Conservation (phyloP, 352 stramenopile genomes). For the Globisporangium iwayamae region DNA sequence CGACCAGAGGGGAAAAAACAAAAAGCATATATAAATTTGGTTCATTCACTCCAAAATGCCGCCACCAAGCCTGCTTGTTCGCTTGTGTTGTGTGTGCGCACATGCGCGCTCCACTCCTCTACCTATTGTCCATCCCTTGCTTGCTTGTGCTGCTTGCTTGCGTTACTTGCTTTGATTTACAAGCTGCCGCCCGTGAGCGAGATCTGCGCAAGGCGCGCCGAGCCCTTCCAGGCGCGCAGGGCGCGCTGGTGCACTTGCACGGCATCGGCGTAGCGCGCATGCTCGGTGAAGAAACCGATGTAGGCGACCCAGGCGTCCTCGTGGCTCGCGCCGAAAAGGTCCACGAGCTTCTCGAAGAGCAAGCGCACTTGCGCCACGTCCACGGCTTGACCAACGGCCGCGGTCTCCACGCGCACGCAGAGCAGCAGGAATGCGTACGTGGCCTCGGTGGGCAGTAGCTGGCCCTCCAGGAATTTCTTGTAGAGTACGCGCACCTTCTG, state of each 20-base stretch:
- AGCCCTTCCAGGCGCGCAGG: constrained; percentile 63
- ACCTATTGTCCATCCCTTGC: background rate
- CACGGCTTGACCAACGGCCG: constrained; percentile 25
- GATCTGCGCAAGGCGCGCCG: constrained; percentile 47
- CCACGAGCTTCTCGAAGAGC: constrained; percentile 82
- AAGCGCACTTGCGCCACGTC: constrained; percentile 42
- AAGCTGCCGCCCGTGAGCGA: constrained; percentile 23
- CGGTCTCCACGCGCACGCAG: constrained; percentile 73
- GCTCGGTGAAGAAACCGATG: constrained; percentile 52
- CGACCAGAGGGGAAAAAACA: background rate
- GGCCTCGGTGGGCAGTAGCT: constrained; percentile 53
- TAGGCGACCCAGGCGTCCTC: constrained; percentile 79
- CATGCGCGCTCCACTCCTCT: background rate
- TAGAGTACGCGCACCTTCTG: constrained; percentile 48
- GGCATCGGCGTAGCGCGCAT: constrained; percentile 45
- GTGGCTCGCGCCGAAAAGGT: constrained; percentile 54
- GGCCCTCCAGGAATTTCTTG: constrained; percentile 65
- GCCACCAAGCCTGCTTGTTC: background rate
- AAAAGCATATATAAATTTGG: constrained; percentile 3
- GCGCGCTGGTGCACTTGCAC: constrained; percentile 69
- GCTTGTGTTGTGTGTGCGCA: background rate
- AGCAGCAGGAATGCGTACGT: constrained; percentile 65
- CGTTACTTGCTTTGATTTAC: constrained; percentile 13
- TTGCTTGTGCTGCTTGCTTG: background rate
- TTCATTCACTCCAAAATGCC: background rate